Evolutionary conservation across 805 yeast genomes (phyloP).

Genomic region (Lipomyces mesembrius): DNA sequence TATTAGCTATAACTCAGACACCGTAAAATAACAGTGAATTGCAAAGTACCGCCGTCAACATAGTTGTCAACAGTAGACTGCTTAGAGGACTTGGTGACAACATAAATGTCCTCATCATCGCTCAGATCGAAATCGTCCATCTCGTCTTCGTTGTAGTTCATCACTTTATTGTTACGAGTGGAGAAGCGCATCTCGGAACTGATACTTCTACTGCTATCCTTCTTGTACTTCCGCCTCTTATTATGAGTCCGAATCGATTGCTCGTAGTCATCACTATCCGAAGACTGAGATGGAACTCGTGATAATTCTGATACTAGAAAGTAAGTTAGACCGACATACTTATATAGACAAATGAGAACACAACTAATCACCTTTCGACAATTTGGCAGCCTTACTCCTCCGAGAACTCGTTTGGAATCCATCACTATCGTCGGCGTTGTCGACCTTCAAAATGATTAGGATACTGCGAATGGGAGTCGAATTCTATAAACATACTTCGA

Average conservation of each 20-base stretch:
- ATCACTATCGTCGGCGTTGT: slow-evolving; percentile 32
- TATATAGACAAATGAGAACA: not conserved
- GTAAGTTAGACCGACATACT: not conserved
- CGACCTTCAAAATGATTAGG: slow-evolving; percentile 12
- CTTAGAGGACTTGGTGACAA: slow-evolving; percentile 4
- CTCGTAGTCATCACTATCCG: slow-evolving; percentile 36
- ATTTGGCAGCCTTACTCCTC: slow-evolving; percentile 10
- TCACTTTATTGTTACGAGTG: slow-evolving; percentile 68
- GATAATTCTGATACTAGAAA: slow-evolving; percentile 8
- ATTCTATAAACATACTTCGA: slow-evolving; percentile 17
- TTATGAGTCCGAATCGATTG: slow-evolving; percentile 18
- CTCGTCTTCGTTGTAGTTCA: slow-evolving; percentile 79
- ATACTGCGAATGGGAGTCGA: not conserved
- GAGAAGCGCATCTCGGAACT: slow-evolving; percentile 62
- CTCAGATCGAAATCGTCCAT: slow-evolving; percentile 54
- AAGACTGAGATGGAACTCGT: slow-evolving; percentile 11
- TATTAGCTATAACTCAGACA: slow-evolving; percentile 7
- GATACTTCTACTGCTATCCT: slow-evolving; percentile 8
- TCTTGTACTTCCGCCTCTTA: slow-evolving; percentile 37
- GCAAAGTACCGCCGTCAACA: slow-evolving; percentile 30
- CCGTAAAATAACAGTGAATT: not conserved
- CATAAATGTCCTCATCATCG: slow-evolving; percentile 45
- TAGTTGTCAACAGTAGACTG: slow-evolving; percentile 4
- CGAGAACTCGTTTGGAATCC: slow-evolving; percentile 12
- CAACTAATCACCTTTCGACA: slow-evolving; percentile 11